A percentile compares a stretch with the other conserved stretches of the same genome.
Evolutionary conservation across 345 rosid species (phyloP).

Genomic region (Garcia nutans): DNA sequence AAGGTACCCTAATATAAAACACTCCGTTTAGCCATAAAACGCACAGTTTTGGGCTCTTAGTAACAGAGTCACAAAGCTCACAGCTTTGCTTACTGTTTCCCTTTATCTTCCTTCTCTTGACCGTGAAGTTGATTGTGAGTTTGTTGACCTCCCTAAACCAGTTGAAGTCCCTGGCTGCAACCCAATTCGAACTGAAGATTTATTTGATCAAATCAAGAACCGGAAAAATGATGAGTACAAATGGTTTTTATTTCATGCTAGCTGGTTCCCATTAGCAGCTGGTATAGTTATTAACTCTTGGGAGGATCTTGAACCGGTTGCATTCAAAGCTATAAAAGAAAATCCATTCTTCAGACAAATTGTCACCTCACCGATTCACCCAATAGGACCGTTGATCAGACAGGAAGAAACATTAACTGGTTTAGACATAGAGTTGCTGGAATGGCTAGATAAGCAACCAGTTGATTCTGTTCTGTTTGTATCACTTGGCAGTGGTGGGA

Average conservation of each 20-base stretch:
- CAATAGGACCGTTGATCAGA: constrained; percentile 21
- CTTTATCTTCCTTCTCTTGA: constrained; percentile 25
- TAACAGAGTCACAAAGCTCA: too few relatives aligned
- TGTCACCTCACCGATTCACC: constrained; percentile 14
- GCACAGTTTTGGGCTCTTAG: too few relatives aligned
- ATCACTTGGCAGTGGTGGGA: constrained; percentile 28
- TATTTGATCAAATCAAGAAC: constrained; percentile 13
- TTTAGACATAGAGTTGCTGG: not conserved
- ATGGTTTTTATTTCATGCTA: constrained; percentile 10
- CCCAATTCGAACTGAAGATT: constrained; percentile 19
- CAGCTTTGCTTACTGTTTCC: constrained; percentile 13
- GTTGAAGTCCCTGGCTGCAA: constrained; percentile 24
- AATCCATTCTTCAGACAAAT: constrained; percentile 18
- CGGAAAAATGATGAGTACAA: constrained; percentile 18
- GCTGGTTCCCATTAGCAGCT: constrained; percentile 9
- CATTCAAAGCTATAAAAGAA: constrained; percentile 11
- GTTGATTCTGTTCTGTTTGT: constrained; percentile 18
- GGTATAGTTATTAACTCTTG: constrained; percentile 30
- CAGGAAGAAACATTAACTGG: constrained; percentile 13
- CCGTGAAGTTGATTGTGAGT: constrained; percentile 20
- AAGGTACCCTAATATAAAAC: too few relatives aligned
- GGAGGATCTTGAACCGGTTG: constrained; percentile 20
- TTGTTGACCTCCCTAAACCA: constrained; percentile 21
- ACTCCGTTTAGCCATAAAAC: too few relatives aligned
- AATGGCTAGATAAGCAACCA: constrained; percentile 27